Evolutionary conservation across 2,329 filamentous ascomycete genomes (phyloP).

Genomic region (Venturia carpophila): DNA sequence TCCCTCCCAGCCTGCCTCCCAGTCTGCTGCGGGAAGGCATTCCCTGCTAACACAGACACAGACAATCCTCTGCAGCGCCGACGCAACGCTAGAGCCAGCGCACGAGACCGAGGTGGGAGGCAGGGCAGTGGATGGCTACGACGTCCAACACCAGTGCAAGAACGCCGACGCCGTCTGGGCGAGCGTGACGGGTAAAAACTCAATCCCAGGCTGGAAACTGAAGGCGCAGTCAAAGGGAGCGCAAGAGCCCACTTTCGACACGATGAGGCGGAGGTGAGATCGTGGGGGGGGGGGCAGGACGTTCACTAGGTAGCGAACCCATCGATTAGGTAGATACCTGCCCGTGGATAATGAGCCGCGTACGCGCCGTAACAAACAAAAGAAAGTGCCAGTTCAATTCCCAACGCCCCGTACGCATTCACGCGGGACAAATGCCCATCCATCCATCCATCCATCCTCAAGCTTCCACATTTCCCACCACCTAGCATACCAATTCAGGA

Average conservation of each 20-base stretch:
- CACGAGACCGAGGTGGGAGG: conserved; percentile 9
- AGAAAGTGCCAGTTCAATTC: too few relatives aligned
- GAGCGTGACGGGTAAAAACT: neutral
- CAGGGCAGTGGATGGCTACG: conserved; percentile 8
- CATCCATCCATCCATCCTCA: too few relatives aligned
- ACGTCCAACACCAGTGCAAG: conserved; percentile 8
- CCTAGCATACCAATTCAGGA: too few relatives aligned
- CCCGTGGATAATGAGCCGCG: neutral
- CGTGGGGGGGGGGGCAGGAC: too few relatives aligned
- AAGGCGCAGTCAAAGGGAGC: neutral
- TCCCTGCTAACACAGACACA: neutral
- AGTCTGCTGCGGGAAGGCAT: neutral
- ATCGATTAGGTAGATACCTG: too few relatives aligned
- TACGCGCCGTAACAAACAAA: too few relatives aligned
- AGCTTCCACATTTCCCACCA: too few relatives aligned
- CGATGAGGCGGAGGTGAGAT: neutral
- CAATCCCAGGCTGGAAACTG: conserved; percentile 9
- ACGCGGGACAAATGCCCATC: too few relatives aligned
- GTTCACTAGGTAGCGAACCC: too few relatives aligned
- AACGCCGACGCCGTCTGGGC: conserved; percentile 13
- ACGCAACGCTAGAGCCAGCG: conserved; percentile 8
- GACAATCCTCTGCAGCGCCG: conserved; percentile 13
- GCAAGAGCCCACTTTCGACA: neutral
- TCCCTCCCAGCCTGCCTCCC: too few relatives aligned
- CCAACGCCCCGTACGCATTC: too few relatives aligned